phyloP scores from a whole-genome alignment of 2,329 filamentous ascomycete genomes.

The Fusarium keratoplasticum region DNA sequence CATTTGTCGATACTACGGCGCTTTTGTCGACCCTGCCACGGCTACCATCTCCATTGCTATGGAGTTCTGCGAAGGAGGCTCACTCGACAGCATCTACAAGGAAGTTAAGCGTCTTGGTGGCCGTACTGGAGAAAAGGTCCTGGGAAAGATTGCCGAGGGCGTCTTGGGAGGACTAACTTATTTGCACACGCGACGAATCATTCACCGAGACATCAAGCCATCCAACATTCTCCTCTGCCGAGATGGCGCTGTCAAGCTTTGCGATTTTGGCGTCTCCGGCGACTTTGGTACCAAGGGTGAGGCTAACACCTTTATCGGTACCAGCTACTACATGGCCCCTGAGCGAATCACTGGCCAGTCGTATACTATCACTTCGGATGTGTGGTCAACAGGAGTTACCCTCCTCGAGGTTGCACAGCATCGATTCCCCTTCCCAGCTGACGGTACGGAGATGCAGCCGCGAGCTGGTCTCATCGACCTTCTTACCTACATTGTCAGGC shows the following conservation, averaged over 20 bases:
- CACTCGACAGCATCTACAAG: conserved; percentile 94
- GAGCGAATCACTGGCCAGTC: conserved; percentile 97
- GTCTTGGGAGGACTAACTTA: conserved; percentile 95
- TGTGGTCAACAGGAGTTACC: conserved; percentile 97
- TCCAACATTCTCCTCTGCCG: conserved; percentile 96
- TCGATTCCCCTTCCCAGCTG: conserved; percentile 96
- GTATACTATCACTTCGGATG: conserved; percentile 98
- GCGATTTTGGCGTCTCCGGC: conserved; percentile 97
- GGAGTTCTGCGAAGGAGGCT: conserved; percentile 98
- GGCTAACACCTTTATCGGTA: conserved; percentile 98
- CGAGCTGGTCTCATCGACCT: conserved; percentile 93
- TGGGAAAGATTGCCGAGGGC: conserved; percentile 96
- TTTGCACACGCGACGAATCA: conserved; percentile 94
- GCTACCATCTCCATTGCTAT: conserved; percentile 98
- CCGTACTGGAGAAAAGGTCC: conserved; percentile 94
- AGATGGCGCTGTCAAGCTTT: conserved; percentile 94
- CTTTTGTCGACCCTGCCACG: conserved; percentile 95
- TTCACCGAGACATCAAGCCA: conserved; percentile 98
- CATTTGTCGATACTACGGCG: conserved; percentile 97
- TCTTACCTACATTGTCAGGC: conserved; percentile 95
- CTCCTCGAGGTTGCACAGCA: conserved; percentile 99
- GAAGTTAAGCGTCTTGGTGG: conserved; percentile 97
- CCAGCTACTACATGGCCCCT: conserved; percentile 99
- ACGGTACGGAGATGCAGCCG: conserved; percentile 95
- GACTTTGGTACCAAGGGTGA: conserved; percentile 99